A percentile compares a stretch with the other conserved stretches of the same genome.
These are phyloP conservation scores for Prorocentrum cordatum DNA, from an alignment of 169 alveolate genomes.

Conservation along the genomic window DNA sequence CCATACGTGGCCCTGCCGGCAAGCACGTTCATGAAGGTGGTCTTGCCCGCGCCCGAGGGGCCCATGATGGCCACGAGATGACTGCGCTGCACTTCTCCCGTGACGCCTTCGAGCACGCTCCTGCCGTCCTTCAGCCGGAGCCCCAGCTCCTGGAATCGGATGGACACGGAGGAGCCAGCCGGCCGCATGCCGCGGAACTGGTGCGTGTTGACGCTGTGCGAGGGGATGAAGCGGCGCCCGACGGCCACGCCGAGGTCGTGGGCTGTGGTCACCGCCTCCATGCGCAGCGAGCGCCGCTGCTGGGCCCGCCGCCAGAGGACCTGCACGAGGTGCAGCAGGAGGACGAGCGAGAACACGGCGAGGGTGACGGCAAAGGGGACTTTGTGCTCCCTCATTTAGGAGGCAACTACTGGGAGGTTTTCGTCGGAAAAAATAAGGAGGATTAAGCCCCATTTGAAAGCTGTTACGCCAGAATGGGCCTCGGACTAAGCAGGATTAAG, in stretches of 20 bases:
- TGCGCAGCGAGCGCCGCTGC: conserved; percentile 1
- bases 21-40: conserved; percentile 1
- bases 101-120: conserved; percentile 12
- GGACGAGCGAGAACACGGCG: too few relatives aligned
- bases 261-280: conserved; percentile 14
- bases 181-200: conserved; percentile 9
- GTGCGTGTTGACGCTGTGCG: conserved; percentile 6
- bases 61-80: conserved; percentile 34
- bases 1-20: conserved; percentile 2
- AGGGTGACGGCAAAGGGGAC: too few relatives aligned
- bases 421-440: too few relatives aligned
- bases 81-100: neutral
- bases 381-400: too few relatives aligned
- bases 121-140: conserved; percentile 7
- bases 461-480: too few relatives aligned
- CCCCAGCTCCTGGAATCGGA: conserved; percentile 21
- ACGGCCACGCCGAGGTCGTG: conserved; percentile 5
- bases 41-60: conserved; percentile 37
- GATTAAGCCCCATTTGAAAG: too few relatives aligned
- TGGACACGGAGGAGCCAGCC: neutral
- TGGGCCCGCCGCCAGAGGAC: conserved; percentile 41
- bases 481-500: too few relatives aligned
- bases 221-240: conserved; percentile 20
- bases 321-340: too few relatives aligned
- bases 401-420: too few relatives aligned